A percentile compares a stretch with the other conserved stretches of the same genome.
phyloP scores from a whole-genome alignment of 2,329 filamentous ascomycete species.

The Biscogniauxia marginata region DNA sequence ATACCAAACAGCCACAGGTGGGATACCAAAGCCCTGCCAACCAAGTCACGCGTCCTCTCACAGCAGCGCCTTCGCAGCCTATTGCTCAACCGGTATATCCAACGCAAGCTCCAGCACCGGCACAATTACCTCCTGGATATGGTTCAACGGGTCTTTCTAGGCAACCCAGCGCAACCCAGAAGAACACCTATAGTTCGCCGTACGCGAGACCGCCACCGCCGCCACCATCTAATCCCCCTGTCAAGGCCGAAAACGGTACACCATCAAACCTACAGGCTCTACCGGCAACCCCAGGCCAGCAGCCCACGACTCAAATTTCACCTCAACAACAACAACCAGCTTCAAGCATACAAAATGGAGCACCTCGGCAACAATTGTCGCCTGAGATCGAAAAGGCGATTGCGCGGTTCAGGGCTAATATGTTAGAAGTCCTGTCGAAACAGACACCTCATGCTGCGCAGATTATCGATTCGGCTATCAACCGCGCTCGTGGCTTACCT shows the following conservation, averaged over 20 bases:
- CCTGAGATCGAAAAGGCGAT: conserved; percentile 32
- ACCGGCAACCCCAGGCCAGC: conserved; percentile 17
- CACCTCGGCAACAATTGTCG: conserved; percentile 16
- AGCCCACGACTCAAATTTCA: conserved; percentile 5
- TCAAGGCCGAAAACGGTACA: conserved; percentile 22
- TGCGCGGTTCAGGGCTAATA: conserved; percentile 29
- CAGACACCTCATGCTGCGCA: conserved; percentile 28
- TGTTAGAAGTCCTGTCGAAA: conserved; percentile 29
- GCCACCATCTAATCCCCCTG: conserved; percentile 19
- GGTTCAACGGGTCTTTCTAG: conserved; percentile 21
- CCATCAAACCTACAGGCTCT: conserved; percentile 18
- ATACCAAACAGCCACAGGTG: conserved; percentile 24
- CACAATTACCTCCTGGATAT: conserved; percentile 29
- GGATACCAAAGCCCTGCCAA: conserved; percentile 19
- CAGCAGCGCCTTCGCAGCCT: conserved; percentile 21
- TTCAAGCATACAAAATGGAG: conserved; percentile 5
- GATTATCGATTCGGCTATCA: conserved; percentile 32
- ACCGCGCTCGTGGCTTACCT: conserved; percentile 29
- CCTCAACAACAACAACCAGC: conserved; percentile 12
- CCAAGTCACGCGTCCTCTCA: conserved; percentile 22
- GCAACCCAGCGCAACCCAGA: conserved; percentile 25
- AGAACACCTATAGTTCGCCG: conserved; percentile 33
- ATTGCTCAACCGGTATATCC: conserved; percentile 25
- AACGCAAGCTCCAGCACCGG: conserved; percentile 28
- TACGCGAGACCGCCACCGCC: conserved; percentile 32